These are phyloP conservation scores for Diaporthe citriasiana DNA, from an alignment of 2,329 filamentous ascomycete species.

Conservation along the genomic window DNA sequence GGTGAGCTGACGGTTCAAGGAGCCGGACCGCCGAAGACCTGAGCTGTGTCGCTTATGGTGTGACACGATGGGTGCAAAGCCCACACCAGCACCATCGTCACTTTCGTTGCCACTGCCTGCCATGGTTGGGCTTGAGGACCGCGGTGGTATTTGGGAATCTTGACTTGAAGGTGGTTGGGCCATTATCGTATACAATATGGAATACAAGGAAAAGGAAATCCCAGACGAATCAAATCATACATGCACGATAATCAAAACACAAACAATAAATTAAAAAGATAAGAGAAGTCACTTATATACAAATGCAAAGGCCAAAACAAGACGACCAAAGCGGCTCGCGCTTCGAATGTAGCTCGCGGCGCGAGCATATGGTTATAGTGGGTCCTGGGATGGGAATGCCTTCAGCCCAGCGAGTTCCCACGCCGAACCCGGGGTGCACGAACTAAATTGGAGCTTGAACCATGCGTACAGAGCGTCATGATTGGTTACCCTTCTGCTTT, in stretches of 20 bases:
- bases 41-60: constrained; percentile 26
- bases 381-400: constrained; percentile 33
- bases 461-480: background rate
- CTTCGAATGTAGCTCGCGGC: constrained; percentile 33
- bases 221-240: background rate
- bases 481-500: constrained; percentile 6
- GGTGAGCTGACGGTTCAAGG: constrained; percentile 39
- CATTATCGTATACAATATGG: constrained; percentile 13
- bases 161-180: constrained; percentile 24
- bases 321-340: constrained; percentile 25
- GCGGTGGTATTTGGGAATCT: background rate
- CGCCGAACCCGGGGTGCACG: constrained; percentile 24
- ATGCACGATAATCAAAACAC: constrained; percentile 5
- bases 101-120: constrained; percentile 30
- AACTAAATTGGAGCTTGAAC: constrained; percentile 1
- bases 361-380: constrained; percentile 22
- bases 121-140: constrained; percentile 32
- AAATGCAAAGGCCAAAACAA: background rate
- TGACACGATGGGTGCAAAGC: constrained; percentile 35
- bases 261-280: background rate
- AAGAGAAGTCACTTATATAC: constrained; percentile 36
- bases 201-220: background rate
- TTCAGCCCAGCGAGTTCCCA: constrained; percentile 24
- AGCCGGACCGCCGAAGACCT: constrained; percentile 30
- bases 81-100: constrained; percentile 7